Conservation (phyloP, 1,139 yeast species). For the Taphrina wiesneri region DNA sequence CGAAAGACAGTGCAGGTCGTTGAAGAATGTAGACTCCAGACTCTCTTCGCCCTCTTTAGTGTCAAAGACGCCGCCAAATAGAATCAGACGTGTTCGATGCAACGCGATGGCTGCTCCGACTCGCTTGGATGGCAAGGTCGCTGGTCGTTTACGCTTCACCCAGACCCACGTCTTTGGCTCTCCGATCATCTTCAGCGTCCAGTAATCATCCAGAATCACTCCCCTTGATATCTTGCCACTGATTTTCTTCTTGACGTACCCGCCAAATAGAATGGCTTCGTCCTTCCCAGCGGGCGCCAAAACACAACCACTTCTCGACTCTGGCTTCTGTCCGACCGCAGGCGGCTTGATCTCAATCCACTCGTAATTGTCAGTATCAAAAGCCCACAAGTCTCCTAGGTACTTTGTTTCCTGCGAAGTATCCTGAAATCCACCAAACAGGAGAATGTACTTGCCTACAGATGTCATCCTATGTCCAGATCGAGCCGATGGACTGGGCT, state of each 20-base stretch:
- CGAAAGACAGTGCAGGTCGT: slow-evolving; percentile 78
- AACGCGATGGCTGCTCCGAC: slow-evolving; percentile 91
- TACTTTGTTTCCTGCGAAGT: slow-evolving; percentile 81
- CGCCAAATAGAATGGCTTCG: slow-evolving; percentile 88
- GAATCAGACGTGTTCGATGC: slow-evolving; percentile 88
- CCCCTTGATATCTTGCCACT: slow-evolving; percentile 88
- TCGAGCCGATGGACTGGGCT: slow-evolving; percentile 76
- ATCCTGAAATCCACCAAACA: slow-evolving; percentile 94
- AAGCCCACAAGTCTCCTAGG: slow-evolving; percentile 83
- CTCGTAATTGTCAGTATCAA: slow-evolving; percentile 82
- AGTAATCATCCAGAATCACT: slow-evolving; percentile 81
- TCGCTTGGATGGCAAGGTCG: slow-evolving; percentile 72
- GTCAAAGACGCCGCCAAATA: slow-evolving; percentile 96
- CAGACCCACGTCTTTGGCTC: slow-evolving; percentile 74
- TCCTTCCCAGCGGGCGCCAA: slow-evolving; percentile 70
- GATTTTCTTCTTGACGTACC: slow-evolving; percentile 90
- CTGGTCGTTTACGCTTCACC: slow-evolving; percentile 87
- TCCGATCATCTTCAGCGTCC: slow-evolving; percentile 84
- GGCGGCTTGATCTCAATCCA: slow-evolving; percentile 93
- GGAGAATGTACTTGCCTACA: slow-evolving; percentile 84
- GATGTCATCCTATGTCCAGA: slow-evolving; percentile 88
- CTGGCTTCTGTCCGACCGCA: slow-evolving; percentile 75
- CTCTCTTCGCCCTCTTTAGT: slow-evolving; percentile 93
- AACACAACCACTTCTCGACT: slow-evolving; percentile 92
- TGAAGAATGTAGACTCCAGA: slow-evolving; percentile 79